phyloP scores from a whole-genome alignment of 371 early-diverging fungal genomes.

The Apophysomyces ossiformis region DNA sequence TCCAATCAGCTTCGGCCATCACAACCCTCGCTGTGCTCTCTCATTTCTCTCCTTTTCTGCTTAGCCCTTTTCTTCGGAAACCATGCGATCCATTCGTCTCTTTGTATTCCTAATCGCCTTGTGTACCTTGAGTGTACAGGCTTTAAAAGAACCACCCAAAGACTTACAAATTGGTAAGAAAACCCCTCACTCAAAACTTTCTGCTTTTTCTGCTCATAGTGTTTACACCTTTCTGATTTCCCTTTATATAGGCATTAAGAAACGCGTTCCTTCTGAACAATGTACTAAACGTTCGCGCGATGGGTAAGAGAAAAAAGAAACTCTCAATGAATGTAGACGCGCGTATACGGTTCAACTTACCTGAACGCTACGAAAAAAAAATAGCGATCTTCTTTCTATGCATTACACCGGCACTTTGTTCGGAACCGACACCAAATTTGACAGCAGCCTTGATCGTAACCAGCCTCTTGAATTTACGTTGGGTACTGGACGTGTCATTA shows the following conservation, averaged over 20 bases:
- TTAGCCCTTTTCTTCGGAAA: not conserved
- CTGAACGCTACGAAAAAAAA: slow-evolving; percentile 26
- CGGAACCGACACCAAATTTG: slow-evolving; percentile 75
- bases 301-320: slow-evolving; percentile 43
- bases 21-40: not conserved
- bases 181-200: no score
- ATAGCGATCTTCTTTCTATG: slow-evolving; percentile 66
- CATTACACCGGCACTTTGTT: slow-evolving; percentile 85
- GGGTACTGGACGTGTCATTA: slow-evolving; percentile 68
- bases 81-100: slow-evolving; percentile 1
- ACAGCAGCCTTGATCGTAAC: slow-evolving; percentile 73
- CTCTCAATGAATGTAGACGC: not conserved
- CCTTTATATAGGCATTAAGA: slow-evolving; percentile 46
- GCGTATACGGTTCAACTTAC: not conserved
- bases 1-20: slow-evolving; percentile 7
- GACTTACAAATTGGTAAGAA: slow-evolving; percentile 61
- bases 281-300: slow-evolving; percentile 49
- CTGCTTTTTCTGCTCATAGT: not conserved
- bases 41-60: not conserved
- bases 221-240: not conserved
- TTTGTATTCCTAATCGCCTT: not conserved
- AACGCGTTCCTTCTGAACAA: slow-evolving; percentile 49
- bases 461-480: slow-evolving; percentile 78
- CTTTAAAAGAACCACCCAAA: slow-evolving; percentile 56
- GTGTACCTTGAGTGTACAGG: slow-evolving; percentile 20